Evolutionary conservation across 176 grass and related monocot species (phyloP), one percentile per base, ranked within the genome.

Genomic region (Avena insularis): DNA sequence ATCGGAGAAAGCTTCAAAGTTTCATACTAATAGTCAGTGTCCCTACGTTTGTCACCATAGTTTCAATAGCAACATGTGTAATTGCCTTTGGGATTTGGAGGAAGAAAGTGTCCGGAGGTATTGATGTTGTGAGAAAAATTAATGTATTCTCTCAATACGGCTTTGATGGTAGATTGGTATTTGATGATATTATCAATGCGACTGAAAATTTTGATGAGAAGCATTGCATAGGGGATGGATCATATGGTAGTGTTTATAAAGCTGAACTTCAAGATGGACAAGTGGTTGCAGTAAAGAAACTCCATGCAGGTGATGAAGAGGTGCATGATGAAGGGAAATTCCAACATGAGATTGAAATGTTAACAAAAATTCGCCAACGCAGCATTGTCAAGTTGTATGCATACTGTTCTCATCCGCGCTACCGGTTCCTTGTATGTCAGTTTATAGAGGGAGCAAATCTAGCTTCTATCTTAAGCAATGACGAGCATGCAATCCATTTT

Each of bases 81-180:
- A 1, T 54, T 70, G 1, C 8, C 4, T 19, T 54, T n/a, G 38
- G 38, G 0, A 5, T 55, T 56, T 71, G 19, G 4, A 16, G 6
- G 9, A 82, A 82, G 27, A 82, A 82, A 71, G 3, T 3, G 1
- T 40, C 64, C 23, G 0, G 2, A 54, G 50, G 9, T 54, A 2
- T 0, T 9, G 6, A 67, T 15, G 7, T 15, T 1, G 0, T 5
- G 2, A 58, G 3, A 12, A 83, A 36, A 59, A 59, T 19, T 5
- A 49, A 60, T 19, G 50, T 40, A 19, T 87, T 87, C 31, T 87
- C 53, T 15, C 2, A 75, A 33, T 71, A 64, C 36, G 57, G 12
- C 65, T 88, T 88, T 35, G 86, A 88, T 67, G 79, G 86, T 9
- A 67, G 73, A 57, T 13, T 64, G 4, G 54, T 19, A 31, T 88